Conservation (phyloP, 495 filamentous ascomycete genomes). For the Thermothielavioides terrestris region DNA sequence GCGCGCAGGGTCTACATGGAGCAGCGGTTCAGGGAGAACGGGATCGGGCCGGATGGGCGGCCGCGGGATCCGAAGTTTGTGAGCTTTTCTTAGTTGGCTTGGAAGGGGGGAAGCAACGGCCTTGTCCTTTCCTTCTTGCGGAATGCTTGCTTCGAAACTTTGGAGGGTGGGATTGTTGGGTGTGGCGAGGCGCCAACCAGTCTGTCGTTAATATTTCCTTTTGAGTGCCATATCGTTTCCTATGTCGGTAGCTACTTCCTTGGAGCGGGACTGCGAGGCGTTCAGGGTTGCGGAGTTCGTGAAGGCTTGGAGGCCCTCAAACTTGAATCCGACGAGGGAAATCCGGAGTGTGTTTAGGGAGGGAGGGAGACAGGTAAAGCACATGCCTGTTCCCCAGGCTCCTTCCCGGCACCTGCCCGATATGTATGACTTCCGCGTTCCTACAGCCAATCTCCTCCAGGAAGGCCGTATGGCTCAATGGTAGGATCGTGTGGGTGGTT, state of each 20-base stretch:
- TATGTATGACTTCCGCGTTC: too few species aligned
- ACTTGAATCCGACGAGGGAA: too few species aligned
- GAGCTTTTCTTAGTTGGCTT: constrained; percentile 58
- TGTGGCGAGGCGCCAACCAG: constrained; percentile 65
- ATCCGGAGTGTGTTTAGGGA: too few species aligned
- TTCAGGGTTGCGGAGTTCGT: neutral
- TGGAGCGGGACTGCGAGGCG: constrained; percentile 6
- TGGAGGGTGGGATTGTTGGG: neutral
- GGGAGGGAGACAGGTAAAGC: too few species aligned
- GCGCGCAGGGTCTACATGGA: constrained; percentile 77
- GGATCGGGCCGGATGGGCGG: constrained; percentile 78
- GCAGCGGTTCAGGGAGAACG: constrained; percentile 72
- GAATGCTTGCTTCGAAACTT: neutral
- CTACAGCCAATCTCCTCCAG: too few species aligned
- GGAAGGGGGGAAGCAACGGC: neutral
- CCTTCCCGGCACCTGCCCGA: too few species aligned
- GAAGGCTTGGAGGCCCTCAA: neutral
- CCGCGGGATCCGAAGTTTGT: constrained; percentile 93
- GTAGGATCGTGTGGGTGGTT: too few species aligned
- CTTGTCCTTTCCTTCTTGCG: neutral
- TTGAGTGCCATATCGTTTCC: neutral
- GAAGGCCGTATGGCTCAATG: too few species aligned
- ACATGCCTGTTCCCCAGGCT: too few species aligned
- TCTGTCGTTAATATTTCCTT: neutral
- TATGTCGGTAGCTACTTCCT: neutral